These are phyloP conservation scores for Pistacia integerrima DNA, from an alignment of 345 rosid species.

Conservation along the genomic window DNA sequence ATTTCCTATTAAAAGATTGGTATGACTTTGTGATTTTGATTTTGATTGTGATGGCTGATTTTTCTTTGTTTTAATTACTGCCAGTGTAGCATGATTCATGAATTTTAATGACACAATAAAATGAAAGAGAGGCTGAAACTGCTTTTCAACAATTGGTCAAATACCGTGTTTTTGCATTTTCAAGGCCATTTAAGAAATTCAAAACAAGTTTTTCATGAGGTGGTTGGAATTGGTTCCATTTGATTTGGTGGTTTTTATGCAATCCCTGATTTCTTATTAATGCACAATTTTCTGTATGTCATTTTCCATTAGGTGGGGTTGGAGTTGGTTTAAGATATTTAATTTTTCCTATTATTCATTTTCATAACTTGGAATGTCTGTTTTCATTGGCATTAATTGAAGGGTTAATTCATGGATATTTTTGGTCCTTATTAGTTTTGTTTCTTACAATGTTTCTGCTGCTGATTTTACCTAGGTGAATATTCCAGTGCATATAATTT, in stretches of 20 bases:
- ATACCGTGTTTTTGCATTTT: not conserved
- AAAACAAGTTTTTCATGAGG: not conserved
- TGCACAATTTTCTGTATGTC: not conserved
- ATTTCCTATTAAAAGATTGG: not conserved
- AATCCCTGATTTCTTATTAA: not conserved
- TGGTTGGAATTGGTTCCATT: constrained; percentile 10
- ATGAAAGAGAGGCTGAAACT: not conserved
- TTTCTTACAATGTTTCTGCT: not conserved
- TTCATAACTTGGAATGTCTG: not conserved
- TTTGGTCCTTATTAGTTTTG: not conserved
- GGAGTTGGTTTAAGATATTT: constrained; percentile 1
- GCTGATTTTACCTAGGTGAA: not conserved
- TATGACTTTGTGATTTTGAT: not conserved
- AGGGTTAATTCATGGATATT: not conserved
- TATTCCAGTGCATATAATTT: not conserved
- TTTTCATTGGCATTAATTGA: not conserved
- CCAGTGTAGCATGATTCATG: not conserved
- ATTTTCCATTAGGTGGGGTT: not conserved
- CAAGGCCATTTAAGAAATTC: not conserved
- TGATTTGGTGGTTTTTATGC: constrained; percentile 6
- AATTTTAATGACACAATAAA: not conserved
- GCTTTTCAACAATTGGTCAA: not conserved
- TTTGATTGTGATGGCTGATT: constrained; percentile 6
- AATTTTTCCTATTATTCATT: not conserved
- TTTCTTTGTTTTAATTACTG: not conserved